Evolutionary conservation across 1,284 basidiomycete genomes (phyloP), one percentile per base, ranked within the genome.

Genomic region (Schizophyllum amplum): DNA sequence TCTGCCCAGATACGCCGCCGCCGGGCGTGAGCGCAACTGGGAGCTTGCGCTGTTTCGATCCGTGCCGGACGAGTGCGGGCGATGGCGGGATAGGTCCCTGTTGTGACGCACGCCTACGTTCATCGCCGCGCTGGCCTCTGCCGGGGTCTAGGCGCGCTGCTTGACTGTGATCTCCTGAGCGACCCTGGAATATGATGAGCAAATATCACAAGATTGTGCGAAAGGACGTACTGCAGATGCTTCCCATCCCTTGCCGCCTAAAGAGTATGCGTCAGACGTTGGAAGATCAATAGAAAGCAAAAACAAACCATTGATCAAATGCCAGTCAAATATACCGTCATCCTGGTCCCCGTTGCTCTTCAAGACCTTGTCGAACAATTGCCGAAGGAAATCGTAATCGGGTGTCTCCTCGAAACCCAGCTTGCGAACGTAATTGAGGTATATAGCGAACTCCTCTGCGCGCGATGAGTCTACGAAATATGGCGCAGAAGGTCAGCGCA

Each of bases 221-320:
- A 68, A 84, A 2, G 7, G 13, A 42, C 33, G 81, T 55, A 80
- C 79, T 67, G 83, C 75, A 49, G 87, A 86, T 46, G 82, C 83
- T 74, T 98, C 94, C 94, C 95, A 98, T 56, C 96, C 96, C 74
- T 93, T 90, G 51, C 94, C 95, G 64, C 86, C 87, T 88, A 65
- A 48, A 21, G 9, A 11, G 11, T 9, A n/a, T 11, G 50, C 27
- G 42, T 56, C 52, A 52, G 52, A 61, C 27, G 46, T 51, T 48
- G n/a, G 3, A 15, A 52, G 49, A 52, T 52, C 58, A 51, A 54
- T 17, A 23, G 50, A 53, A 33, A 53, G 33, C 33, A 55, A 24
- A 33, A 24, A 25, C 64, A 57, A 66, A 79, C 80, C 84, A 72
- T 94, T 91, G 56, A 95, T 76, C 59, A 91, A 68, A 76, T 92